phyloP scores from a whole-genome alignment of 1,284 basidiomycete species.

The Sphagnurus paluster region DNA sequence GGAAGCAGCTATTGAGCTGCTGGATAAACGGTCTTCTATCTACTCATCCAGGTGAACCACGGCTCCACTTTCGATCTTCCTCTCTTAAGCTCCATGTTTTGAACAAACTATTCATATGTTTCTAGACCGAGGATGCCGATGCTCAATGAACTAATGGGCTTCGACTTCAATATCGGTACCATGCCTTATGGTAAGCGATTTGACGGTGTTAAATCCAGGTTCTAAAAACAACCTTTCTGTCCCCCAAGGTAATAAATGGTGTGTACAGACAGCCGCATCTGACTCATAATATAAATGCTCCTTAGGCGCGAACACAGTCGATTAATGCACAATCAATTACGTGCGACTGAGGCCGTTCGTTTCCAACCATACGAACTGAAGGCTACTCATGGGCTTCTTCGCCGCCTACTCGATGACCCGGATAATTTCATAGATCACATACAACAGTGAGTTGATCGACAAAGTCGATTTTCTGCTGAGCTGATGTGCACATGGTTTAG shows the following conservation, averaged over 20 bases:
- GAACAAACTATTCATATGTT: no score
- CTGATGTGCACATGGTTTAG: constrained; percentile 4
- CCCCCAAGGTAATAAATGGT: constrained; percentile 6
- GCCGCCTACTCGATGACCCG: constrained; percentile 20
- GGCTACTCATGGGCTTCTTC: constrained; percentile 19
- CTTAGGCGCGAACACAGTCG: constrained; percentile 7
- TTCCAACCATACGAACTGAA: constrained; percentile 21
- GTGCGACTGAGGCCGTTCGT: constrained; percentile 15
- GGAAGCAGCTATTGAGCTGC: constrained; percentile 35
- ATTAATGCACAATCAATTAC: constrained; percentile 23
- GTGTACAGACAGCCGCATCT: background rate
- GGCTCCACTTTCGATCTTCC: no score
- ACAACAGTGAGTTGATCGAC: constrained; percentile 26
- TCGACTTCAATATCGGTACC: constrained; percentile 13
- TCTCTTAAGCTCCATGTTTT: no score
- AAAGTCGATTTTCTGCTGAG: background rate
- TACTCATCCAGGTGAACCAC: constrained; percentile 22
- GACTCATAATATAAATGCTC: no score
- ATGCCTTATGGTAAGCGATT: constrained; percentile 10
- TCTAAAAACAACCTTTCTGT: no score
- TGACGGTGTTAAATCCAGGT: background rate
- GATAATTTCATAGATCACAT: constrained; percentile 21
- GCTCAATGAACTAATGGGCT: constrained; percentile 25
- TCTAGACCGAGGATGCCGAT: constrained; percentile 22
- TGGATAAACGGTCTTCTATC: constrained; percentile 39